These are phyloP conservation scores for Fusarium equiseti DNA, from an alignment of 2,329 filamentous ascomycete genomes.

Conservation along the genomic window DNA sequence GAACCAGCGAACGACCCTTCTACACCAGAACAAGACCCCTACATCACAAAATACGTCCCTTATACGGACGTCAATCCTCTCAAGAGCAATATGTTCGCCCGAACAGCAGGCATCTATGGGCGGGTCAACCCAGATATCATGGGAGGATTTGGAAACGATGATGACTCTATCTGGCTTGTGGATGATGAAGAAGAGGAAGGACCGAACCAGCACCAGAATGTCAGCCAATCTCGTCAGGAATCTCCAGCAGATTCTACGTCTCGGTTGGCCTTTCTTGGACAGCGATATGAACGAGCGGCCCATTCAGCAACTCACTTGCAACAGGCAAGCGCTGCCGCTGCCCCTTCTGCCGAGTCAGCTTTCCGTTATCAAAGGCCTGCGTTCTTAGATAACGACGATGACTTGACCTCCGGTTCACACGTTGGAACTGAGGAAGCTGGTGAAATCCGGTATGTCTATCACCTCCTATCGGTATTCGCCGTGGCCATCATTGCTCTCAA, in stretches of 20 bases:
- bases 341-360: constrained; percentile 13
- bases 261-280: neutral
- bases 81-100: constrained; percentile 47
- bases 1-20: neutral
- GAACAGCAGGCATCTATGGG: constrained; percentile 46
- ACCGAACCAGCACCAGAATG: constrained; percentile 26
- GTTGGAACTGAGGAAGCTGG: constrained; percentile 43
- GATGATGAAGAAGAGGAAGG: constrained; percentile 50
- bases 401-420: constrained; percentile 20
- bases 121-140: constrained; percentile 50
- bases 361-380: constrained; percentile 39
- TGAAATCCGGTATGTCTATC: constrained; percentile 49
- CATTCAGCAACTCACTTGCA: constrained; percentile 10
- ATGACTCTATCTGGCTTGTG: constrained; percentile 48
- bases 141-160: constrained; percentile 49
- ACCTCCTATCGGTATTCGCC: too few relatives aligned
- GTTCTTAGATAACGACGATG: constrained; percentile 41
- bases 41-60: constrained; percentile 38
- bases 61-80: constrained; percentile 44
- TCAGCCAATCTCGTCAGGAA: neutral
- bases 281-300: neutral
- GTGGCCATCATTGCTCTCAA: neutral
- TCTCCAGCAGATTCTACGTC: neutral
- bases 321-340: constrained; percentile 24
- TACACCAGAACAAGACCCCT: constrained; percentile 18